A percentile compares a stretch with the other conserved stretches of the same genome.
These are phyloP conservation scores for Quercus engelmannii DNA, from an alignment of 306 rosid genomes.

Conservation along the genomic window DNA sequence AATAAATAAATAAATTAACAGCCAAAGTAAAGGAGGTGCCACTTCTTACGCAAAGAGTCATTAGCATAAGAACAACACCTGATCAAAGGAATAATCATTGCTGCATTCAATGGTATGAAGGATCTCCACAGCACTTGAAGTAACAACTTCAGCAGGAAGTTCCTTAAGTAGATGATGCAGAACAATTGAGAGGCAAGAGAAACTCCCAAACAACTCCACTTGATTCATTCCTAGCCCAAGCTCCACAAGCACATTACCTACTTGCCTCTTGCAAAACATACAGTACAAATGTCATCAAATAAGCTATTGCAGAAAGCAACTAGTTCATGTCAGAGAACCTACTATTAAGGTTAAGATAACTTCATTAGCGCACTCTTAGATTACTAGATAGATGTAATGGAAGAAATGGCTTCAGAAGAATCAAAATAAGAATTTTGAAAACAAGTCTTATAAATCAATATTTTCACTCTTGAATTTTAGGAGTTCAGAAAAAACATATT, in stretches of 20 bases:
- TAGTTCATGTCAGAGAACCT: background rate
- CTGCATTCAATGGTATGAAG: slow-evolving; percentile 68
- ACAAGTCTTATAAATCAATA: background rate
- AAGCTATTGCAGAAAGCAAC: slow-evolving; percentile 2
- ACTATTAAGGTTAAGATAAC: background rate
- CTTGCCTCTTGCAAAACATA: slow-evolving; percentile 43
- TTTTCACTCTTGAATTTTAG: background rate
- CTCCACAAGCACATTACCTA: slow-evolving; percentile 51
- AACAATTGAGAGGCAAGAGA: slow-evolving; percentile 60
- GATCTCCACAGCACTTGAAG: slow-evolving; percentile 52
- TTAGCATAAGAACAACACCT: slow-evolving; percentile 47
- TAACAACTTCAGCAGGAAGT: slow-evolving; percentile 66
- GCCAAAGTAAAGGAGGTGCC: slow-evolving; percentile 9
- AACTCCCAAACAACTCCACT: slow-evolving; percentile 41
- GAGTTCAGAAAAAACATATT: slow-evolving; percentile 7
- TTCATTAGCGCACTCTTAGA: slow-evolving; percentile 15
- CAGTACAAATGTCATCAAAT: slow-evolving; percentile 10
- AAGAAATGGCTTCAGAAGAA: background rate
- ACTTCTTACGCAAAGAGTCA: slow-evolving; percentile 8
- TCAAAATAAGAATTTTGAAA: background rate
- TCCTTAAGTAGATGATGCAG: slow-evolving; percentile 90
- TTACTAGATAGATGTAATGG: slow-evolving; percentile 8
- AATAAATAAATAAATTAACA: background rate
- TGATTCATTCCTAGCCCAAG: slow-evolving; percentile 67
- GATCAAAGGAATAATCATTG: slow-evolving; percentile 69